A percentile compares a stretch with the other conserved stretches of the same genome.
phyloP scores from a whole-genome alignment of 129 eudicot genomes.

The Artemisia tridentata region DNA sequence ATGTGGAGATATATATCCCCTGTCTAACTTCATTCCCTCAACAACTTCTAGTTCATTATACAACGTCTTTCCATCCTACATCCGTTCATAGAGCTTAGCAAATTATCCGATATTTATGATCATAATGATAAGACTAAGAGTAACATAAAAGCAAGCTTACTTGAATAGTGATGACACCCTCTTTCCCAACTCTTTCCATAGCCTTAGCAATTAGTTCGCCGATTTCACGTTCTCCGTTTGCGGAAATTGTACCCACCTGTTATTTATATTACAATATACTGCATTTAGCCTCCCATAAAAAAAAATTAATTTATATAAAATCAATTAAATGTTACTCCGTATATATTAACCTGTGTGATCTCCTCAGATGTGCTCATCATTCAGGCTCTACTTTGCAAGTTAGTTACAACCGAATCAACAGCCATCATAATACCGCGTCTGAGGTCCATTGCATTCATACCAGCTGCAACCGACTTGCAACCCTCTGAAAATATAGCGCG shows the following conservation, averaged over 20 bases:
- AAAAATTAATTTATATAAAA: not conserved
- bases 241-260: conserved; percentile 92
- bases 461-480: conserved; percentile 39
- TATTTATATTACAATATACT: too few species aligned
- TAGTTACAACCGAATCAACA: conserved; percentile 70
- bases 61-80: conserved; percentile 91
- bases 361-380: conserved; percentile 88
- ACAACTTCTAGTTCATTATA: conserved; percentile 90
- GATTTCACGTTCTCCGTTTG: conserved; percentile 90
- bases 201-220: conserved; percentile 94
- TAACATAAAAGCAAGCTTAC: conserved; percentile 34
- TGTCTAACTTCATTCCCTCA: conserved; percentile 96
- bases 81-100: not conserved
- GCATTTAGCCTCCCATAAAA: not conserved
- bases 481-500: conserved; percentile 55
- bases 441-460: conserved; percentile 44
- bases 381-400: conserved; percentile 73
- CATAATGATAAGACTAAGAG: too few species aligned
- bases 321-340: too few species aligned
- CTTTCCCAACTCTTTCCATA: conserved; percentile 93
- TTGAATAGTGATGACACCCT: conserved; percentile 89
- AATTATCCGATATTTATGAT: not conserved
- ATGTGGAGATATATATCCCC: conserved; percentile 93
- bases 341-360: conserved; percentile 70
- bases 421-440: conserved; percentile 71